Conservation (phyloP, 2,329 filamentous ascomycete genomes). For the Ophiostoma pallidulum region DNA sequence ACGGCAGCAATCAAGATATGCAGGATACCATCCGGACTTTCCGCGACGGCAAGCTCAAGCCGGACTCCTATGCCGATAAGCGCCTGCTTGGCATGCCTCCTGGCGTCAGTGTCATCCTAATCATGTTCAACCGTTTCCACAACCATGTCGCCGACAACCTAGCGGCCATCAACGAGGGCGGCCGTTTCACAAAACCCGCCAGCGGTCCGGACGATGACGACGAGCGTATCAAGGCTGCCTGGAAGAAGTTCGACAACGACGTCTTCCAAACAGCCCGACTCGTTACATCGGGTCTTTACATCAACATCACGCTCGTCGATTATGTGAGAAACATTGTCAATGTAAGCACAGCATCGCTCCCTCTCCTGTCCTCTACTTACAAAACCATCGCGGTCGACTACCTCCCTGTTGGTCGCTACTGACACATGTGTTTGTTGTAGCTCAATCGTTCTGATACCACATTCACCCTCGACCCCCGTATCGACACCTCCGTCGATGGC, state of each 20-base stretch:
- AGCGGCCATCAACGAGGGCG: conserved; percentile 75
- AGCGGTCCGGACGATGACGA: conserved; percentile 31
- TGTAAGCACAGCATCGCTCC: conserved; percentile 16
- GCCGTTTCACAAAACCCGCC: conserved; percentile 61
- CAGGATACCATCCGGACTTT: conserved; percentile 61
- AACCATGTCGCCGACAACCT: conserved; percentile 76
- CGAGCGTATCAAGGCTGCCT: conserved; percentile 41
- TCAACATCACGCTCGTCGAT: conserved; percentile 68
- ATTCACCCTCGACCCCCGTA: conserved; percentile 72
- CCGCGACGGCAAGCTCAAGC: conserved; percentile 61
- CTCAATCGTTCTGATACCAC: conserved; percentile 62
- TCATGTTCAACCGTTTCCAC: conserved; percentile 81
- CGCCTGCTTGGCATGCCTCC: conserved; percentile 62
- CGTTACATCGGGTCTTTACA: conserved; percentile 65
- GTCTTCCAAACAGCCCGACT: conserved; percentile 70
- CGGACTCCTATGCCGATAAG: conserved; percentile 63
- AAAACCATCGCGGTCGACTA: too few species aligned
- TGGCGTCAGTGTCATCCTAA: conserved; percentile 58
- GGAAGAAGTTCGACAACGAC: conserved; percentile 66
- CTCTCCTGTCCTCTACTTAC: too few species aligned
- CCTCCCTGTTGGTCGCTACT: too few species aligned
- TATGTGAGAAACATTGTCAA: conserved; percentile 73
- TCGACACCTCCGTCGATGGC: conserved; percentile 48
- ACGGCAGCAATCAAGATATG: conserved; percentile 58
- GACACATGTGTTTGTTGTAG: too few species aligned